phyloP scores from a whole-genome alignment of 495 filamentous ascomycete species.

The Cryomyces minteri region DNA sequence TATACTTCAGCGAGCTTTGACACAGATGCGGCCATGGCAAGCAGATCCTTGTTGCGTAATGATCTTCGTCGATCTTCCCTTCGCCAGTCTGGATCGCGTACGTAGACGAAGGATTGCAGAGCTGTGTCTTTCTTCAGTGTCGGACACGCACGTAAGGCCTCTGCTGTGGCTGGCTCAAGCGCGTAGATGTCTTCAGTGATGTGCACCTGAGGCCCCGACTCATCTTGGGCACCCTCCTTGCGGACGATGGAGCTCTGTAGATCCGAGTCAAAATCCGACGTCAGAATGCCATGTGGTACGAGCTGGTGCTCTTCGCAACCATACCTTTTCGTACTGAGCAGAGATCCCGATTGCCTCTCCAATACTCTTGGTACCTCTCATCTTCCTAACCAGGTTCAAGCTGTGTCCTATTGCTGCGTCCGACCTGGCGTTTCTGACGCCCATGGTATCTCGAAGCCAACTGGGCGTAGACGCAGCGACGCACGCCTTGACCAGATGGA shows the following conservation, averaged over 20 bases:
- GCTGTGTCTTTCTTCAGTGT: neutral
- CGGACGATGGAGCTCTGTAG: no score
- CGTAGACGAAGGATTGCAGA: neutral
- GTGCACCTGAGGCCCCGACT: neutral
- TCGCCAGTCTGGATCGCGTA: neutral
- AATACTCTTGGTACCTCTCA: neutral
- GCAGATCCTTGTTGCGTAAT: neutral
- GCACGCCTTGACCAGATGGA: conserved; percentile 6
- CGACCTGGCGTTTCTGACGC: neutral
- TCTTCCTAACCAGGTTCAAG: neutral
- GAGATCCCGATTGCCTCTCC: neutral
- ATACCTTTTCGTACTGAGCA: neutral
- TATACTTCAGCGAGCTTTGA: neutral
- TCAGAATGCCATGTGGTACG: no score
- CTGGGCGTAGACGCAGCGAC: neutral
- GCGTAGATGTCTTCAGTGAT: neutral
- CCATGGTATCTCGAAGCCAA: neutral
- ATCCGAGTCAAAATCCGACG: no score
- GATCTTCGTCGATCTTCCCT: neutral
- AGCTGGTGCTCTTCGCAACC: no score
- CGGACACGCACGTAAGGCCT: neutral
- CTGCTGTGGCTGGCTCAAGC: neutral
- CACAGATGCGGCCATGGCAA: neutral
- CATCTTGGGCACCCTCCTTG: neutral
- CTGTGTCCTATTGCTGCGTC: neutral